Evolutionary conservation across 306 rosid genomes (phyloP).

Genomic region (Abrus precatorius): DNA sequence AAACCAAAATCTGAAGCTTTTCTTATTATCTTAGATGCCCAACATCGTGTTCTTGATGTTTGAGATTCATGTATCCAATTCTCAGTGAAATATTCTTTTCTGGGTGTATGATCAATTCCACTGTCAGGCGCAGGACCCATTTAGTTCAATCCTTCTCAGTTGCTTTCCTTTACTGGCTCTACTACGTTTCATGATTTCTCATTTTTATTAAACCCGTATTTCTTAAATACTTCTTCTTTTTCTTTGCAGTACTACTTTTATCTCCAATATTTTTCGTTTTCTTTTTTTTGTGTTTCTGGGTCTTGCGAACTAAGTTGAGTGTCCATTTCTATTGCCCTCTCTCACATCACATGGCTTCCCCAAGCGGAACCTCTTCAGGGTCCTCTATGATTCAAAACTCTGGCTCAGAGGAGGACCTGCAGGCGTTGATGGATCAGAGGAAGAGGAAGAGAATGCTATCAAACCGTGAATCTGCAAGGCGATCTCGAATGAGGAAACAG

Average conservation of each 20-base stretch:
- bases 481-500: constrained; percentile 90
- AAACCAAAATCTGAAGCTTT: no score
- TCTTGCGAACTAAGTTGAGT: constrained; percentile 53
- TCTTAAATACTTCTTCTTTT: neutral
- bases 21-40: constrained; percentile 57
- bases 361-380: constrained; percentile 77
- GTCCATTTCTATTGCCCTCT: neutral
- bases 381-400: constrained; percentile 65
- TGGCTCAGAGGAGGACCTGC: constrained; percentile 72
- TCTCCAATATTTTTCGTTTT: constrained; percentile 19
- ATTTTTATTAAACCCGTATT: neutral
- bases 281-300: constrained; percentile 50
- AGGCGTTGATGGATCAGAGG: constrained; percentile 71
- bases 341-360: constrained; percentile 68
- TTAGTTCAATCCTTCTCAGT: constrained; percentile 92
- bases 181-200: constrained; percentile 87
- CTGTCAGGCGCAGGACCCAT: constrained; percentile 89
- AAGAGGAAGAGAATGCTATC: constrained; percentile 94
- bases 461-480: constrained; percentile 85
- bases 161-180: constrained; percentile 91
- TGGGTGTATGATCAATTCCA: constrained; percentile 92
- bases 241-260: constrained; percentile 13
- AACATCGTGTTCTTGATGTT: constrained; percentile 73
- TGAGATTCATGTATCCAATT: constrained; percentile 92
- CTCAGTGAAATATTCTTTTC: constrained; percentile 79